Percentiles rank a stretch among this genome's conserved stretches.
These are phyloP conservation scores for Lactarius hatsudake DNA, from an alignment of 768 basidiomycete genomes.

Conservation along the genomic window DNA sequence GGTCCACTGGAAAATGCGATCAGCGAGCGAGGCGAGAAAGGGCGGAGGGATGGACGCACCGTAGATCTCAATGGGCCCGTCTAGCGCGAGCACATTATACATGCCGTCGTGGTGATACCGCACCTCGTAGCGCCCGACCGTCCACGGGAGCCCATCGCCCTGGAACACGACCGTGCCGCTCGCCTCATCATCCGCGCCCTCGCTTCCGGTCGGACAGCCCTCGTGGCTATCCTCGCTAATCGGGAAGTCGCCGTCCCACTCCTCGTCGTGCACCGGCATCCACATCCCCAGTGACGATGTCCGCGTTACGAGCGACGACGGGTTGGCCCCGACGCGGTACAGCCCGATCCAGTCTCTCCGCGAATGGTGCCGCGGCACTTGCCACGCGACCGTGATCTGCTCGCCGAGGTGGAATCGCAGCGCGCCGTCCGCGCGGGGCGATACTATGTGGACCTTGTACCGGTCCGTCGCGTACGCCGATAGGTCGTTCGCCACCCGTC, in stretches of 20 bases:
- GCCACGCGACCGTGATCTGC: conserved; percentile 82
- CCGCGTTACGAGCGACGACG: conserved; percentile 76
- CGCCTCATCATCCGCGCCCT: conserved; percentile 43
- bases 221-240: conserved; percentile 40
- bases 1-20: conserved; percentile 52
- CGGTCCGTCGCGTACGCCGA: conserved; percentile 75
- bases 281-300: conserved; percentile 87
- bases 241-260: conserved; percentile 89
- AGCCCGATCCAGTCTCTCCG: conserved; percentile 96
- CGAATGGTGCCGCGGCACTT: conserved; percentile 82
- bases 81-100: conserved; percentile 88
- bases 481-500: conserved; percentile 81
- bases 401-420: conserved; percentile 87
- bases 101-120: conserved; percentile 96
- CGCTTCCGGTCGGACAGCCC: conserved; percentile 29
- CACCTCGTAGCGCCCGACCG: conserved; percentile 83
- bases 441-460: conserved; percentile 66
- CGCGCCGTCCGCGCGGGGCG: conserved; percentile 49
- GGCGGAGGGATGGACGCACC: conserved; percentile 48
- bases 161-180: conserved; percentile 72
- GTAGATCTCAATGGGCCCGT: conserved; percentile 85
- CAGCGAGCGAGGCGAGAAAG: conserved; percentile 17
- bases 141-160: conserved; percentile 82
- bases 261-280: conserved; percentile 87
- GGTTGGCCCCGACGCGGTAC: conserved; percentile 86